Conservation (phyloP, 306 rosid species). For the Abrus pulchellus region DNA sequence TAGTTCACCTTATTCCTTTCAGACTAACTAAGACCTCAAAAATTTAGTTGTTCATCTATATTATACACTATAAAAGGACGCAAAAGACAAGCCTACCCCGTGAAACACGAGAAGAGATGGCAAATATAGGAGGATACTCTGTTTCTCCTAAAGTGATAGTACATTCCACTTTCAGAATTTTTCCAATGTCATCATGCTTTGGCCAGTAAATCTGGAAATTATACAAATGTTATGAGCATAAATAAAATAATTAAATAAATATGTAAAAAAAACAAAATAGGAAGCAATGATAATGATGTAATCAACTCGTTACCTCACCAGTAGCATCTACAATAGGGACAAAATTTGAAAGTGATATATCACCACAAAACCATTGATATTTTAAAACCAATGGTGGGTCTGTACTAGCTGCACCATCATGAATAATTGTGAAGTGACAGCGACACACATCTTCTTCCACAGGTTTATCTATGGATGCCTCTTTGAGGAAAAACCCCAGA, state of each 20-base stretch:
- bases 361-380: constrained; percentile 96
- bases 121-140: constrained; percentile 83
- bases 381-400: constrained; percentile 67
- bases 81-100: constrained; percentile 65
- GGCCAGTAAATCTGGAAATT: constrained; percentile 87
- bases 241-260: background rate
- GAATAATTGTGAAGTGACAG: constrained; percentile 78
- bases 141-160: constrained; percentile 73
- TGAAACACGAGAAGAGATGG: constrained; percentile 79
- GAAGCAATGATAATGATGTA: constrained; percentile 37
- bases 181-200: constrained; percentile 79
- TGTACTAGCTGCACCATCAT: constrained; percentile 57
- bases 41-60: constrained; percentile 27
- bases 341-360: constrained; percentile 74
- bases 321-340: constrained; percentile 78
- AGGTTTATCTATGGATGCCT: constrained; percentile 84
- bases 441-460: constrained; percentile 90
- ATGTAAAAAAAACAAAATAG: constrained; percentile 17
- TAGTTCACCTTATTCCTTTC: constrained; percentile 19
- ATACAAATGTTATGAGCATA: constrained; percentile 40
- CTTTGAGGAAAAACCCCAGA: constrained; percentile 72
- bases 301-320: constrained; percentile 66
- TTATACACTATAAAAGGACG: constrained; percentile 2
- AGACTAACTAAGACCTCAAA: constrained; percentile 13
- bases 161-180: constrained; percentile 90